Conservation (phyloP, 1,139 yeast species). For the Yamadazyma taylorii region DNA sequence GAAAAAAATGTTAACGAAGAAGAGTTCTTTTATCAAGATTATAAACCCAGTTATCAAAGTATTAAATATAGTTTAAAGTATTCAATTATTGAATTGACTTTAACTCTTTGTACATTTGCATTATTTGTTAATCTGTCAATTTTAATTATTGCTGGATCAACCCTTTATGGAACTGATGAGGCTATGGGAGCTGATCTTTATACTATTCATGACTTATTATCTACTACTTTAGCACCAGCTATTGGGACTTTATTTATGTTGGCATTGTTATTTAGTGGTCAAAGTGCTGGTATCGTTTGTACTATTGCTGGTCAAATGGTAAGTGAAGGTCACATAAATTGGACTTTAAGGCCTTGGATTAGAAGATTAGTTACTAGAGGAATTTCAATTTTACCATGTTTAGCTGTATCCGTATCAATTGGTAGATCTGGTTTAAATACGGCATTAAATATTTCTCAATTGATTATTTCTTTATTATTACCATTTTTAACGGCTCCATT, state of each 20-base stretch:
- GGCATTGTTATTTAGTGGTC: conserved; percentile 75
- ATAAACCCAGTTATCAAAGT: conserved; percentile 67
- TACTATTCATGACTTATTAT: conserved; percentile 67
- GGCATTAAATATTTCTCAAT: conserved; percentile 76
- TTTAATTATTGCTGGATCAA: conserved; percentile 70
- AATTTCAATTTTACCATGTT: conserved; percentile 72
- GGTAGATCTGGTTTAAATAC: conserved; percentile 64
- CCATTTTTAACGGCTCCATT: conserved; percentile 80
- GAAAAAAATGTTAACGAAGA: conserved; percentile 17
- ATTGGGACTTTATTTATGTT: conserved; percentile 75
- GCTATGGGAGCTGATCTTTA: conserved; percentile 71
- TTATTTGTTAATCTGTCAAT: conserved; percentile 75
- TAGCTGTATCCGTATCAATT: conserved; percentile 57
- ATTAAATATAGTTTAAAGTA: conserved; percentile 63
- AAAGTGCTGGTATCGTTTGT: conserved; percentile 83
- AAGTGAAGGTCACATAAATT: conserved; percentile 74
- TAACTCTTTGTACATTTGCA: conserved; percentile 69
- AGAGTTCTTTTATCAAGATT: conserved; percentile 33
- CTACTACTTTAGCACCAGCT: conserved; percentile 58
- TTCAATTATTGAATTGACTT: conserved; percentile 63
- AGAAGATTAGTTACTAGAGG: conserved; percentile 70
- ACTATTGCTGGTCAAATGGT: conserved; percentile 84
- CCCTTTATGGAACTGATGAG: conserved; percentile 60
- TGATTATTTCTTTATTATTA: conserved; percentile 66
- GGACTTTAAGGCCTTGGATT: conserved; percentile 72